These are phyloP conservation scores for Eimeria maxima DNA, from an alignment of 169 alveolate genomes.

Conservation along the genomic window DNA sequence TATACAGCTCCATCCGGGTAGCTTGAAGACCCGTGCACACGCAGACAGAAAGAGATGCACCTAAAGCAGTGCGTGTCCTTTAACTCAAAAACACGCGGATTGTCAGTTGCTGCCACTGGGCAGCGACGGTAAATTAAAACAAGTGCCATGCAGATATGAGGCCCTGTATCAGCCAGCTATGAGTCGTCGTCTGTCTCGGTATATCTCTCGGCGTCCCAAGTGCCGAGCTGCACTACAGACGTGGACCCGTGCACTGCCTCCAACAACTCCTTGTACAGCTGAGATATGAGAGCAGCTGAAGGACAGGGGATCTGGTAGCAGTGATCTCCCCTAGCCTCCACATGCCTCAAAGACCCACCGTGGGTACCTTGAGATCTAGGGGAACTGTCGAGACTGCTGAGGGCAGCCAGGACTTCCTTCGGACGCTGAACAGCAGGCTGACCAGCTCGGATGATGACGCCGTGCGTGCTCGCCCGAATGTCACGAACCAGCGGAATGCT, in stretches of 20 bases:
- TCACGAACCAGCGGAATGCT: conserved; percentile 74
- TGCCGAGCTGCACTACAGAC: conserved; percentile 79
- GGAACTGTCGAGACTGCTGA: not conserved
- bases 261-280: conserved; percentile 75
- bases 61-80: not conserved
- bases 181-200: conserved; percentile 48
- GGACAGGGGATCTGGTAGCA: conserved; percentile 79
- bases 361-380: not conserved
- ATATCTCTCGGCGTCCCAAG: conserved; percentile 76
- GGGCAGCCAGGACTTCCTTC: conserved; percentile 24
- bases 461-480: conserved; percentile 80
- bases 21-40: not conserved
- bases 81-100: not conserved
- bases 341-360: conserved; percentile 29
- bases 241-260: conserved; percentile 78
- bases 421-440: conserved; percentile 45
- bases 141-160: not conserved
- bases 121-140: not conserved
- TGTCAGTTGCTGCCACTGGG: conserved; percentile 15
- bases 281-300: conserved; percentile 74
- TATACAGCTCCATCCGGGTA: not conserved
- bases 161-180: not conserved
- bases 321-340: conserved; percentile 58
- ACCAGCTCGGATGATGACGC: conserved; percentile 74
- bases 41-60: not conserved